These are phyloP conservation scores for Candida peoriensis DNA, from an alignment of 805 yeast genomes.

Conservation along the genomic window DNA sequence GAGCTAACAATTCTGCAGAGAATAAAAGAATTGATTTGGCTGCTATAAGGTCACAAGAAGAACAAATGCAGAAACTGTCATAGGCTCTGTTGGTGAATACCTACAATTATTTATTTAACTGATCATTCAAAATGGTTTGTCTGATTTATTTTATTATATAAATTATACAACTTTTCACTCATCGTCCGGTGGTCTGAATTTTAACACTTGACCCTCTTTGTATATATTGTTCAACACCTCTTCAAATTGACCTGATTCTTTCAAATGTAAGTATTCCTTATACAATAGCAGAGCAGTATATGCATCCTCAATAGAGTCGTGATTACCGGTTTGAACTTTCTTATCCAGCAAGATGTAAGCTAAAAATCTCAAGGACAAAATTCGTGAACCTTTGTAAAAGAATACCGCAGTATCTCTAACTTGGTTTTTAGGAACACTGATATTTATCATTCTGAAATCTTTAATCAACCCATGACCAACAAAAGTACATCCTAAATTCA, in stretches of 20 bases:
- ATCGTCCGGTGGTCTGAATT: slow-evolving; percentile 24
- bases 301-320: slow-evolving; percentile 97
- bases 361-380: slow-evolving; percentile 77
- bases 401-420: slow-evolving; percentile 85
- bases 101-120: not conserved
- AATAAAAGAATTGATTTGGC: slow-evolving; percentile 22
- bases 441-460: slow-evolving; percentile 90
- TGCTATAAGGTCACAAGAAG: slow-evolving; percentile 19
- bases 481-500: slow-evolving; percentile 85
- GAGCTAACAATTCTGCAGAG: slow-evolving; percentile 24
- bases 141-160: no score
- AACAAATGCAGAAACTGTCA: slow-evolving; percentile 20
- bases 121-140: not conserved
- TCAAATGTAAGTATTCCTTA: slow-evolving; percentile 62
- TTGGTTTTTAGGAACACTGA: slow-evolving; percentile 80
- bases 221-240: slow-evolving; percentile 61
- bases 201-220: slow-evolving; percentile 46
- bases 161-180: slow-evolving; percentile 1
- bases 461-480: slow-evolving; percentile 92
- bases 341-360: slow-evolving; percentile 73
- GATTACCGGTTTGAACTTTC: slow-evolving; percentile 87
- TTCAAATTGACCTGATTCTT: slow-evolving; percentile 54
- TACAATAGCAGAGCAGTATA: slow-evolving; percentile 76
- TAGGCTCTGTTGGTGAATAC: not conserved
- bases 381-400: slow-evolving; percentile 73